These are phyloP conservation scores for Phytophthora rubi DNA, from an alignment of 352 stramenopile species.

Conservation along the genomic window DNA sequence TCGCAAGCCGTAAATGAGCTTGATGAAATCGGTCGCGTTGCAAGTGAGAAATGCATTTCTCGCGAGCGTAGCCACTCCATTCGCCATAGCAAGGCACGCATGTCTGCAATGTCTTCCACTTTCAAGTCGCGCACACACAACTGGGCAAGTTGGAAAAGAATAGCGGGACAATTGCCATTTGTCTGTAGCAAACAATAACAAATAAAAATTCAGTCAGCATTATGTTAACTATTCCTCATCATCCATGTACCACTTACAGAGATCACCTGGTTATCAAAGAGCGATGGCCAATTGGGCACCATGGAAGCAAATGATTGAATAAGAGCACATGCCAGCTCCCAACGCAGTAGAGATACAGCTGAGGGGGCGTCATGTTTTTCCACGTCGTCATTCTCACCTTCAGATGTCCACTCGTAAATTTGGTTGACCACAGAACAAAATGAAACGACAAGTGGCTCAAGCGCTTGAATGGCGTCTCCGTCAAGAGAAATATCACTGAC, in stretches of 20 bases:
- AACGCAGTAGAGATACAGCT: constrained; percentile 35
- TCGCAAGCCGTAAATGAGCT: constrained; percentile 42
- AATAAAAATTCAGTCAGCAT: constrained; percentile 4
- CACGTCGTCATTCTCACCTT: constrained; percentile 11
- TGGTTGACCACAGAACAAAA: constrained; percentile 49
- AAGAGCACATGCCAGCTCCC: constrained; percentile 60
- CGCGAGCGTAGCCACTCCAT: constrained; percentile 57
- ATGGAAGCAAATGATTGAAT: constrained; percentile 64
- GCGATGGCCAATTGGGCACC: constrained; percentile 48
- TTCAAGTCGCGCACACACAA: constrained; percentile 50
- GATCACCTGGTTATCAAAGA: constrained; percentile 73
- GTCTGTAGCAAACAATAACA: constrained; percentile 34
- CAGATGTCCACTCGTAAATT: constrained; percentile 47
- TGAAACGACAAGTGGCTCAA: constrained; percentile 44
- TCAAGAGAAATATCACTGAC: constrained; percentile 41
- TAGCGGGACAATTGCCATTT: constrained; percentile 61
- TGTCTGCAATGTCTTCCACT: constrained; percentile 44
- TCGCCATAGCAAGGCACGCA: constrained; percentile 41
- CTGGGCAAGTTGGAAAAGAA: constrained; percentile 73
- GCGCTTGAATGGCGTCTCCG: constrained; percentile 24
- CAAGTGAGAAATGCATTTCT: constrained; percentile 49
- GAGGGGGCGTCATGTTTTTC: constrained; percentile 16
- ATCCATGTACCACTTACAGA: constrained; percentile 38
- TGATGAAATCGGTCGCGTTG: constrained; percentile 52
- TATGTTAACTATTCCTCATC: background rate